Percentiles rank a stretch among this genome's conserved stretches.
Evolutionary conservation across 495 filamentous ascomycete genomes (phyloP).

Genomic region (Penicillium paradoxum): DNA sequence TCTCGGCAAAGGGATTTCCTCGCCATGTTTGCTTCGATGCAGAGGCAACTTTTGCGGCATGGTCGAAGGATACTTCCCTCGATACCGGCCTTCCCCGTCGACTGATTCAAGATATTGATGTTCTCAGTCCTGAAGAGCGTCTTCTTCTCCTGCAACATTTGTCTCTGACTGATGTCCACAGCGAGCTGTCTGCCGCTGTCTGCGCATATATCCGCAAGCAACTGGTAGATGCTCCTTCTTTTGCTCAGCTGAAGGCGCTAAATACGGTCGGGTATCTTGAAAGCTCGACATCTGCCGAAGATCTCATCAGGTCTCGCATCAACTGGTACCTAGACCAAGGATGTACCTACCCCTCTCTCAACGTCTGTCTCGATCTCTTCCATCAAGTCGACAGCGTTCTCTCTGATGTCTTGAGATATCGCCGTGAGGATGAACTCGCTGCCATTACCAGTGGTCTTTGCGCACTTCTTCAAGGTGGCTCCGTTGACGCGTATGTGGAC

Average conservation of each 20-base stretch:
- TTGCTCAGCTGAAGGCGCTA: conserved; percentile 45
- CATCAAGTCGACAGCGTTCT: conserved; percentile 40
- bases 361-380: conserved; percentile 42
- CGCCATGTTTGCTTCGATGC: conserved; percentile 49
- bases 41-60: conserved; percentile 42
- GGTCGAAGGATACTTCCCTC: conserved; percentile 30
- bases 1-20: conserved; percentile 45
- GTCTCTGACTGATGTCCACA: conserved; percentile 32
- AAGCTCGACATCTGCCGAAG: conserved; percentile 35
- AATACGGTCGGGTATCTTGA: conserved; percentile 49
- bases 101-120: conserved; percentile 48
- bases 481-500: conserved; percentile 45
- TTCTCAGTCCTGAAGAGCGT: conserved; percentile 48
- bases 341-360: conserved; percentile 36
- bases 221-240: conserved; percentile 47
- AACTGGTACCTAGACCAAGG: conserved; percentile 48
- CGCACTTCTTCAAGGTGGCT: conserved; percentile 30
- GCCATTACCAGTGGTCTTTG: conserved; percentile 35
- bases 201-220: conserved; percentile 42
- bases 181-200: conserved; percentile 28
- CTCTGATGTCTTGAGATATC: conserved; percentile 34
- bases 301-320: conserved; percentile 43
- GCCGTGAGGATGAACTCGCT: conserved; percentile 38
- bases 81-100: conserved; percentile 40
- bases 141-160: conserved; percentile 49